Percentiles rank a stretch among this genome's conserved stretches.
Evolutionary conservation across 2,329 filamentous ascomycete species (phyloP).

Genomic region (Colletotrichum sansevieriae): DNA sequence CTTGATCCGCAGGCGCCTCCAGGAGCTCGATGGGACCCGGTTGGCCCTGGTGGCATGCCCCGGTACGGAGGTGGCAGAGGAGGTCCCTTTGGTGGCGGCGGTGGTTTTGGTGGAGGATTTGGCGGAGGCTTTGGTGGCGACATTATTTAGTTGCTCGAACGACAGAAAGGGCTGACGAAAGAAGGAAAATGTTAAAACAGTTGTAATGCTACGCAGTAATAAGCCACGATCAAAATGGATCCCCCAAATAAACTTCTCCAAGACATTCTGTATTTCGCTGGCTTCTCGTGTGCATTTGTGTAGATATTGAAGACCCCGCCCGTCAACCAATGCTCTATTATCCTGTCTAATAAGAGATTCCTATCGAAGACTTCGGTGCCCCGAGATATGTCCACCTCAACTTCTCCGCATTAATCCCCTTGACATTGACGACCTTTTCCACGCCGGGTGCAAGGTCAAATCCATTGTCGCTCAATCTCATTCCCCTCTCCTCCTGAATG

Average conservation of each 20-base stretch:
- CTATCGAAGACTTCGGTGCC: constrained; percentile 32
- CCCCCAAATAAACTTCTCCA: not conserved
- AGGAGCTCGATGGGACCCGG: constrained; percentile 91
- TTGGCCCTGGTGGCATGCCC: constrained; percentile 75
- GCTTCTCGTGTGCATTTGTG: too few species aligned
- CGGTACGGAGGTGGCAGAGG: constrained; percentile 55
- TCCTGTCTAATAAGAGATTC: not conserved
- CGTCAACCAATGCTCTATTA: not conserved
- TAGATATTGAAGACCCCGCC: too few species aligned
- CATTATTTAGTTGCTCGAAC: constrained; percentile 27
- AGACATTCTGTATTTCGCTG: too few species aligned
- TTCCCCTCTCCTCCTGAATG: constrained; percentile 60
- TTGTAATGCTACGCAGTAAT: constrained; percentile 34
- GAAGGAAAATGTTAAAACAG: not conserved
- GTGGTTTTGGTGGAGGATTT: constrained; percentile 51
- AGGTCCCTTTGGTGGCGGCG: constrained; percentile 54
- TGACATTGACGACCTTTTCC: constrained; percentile 42
- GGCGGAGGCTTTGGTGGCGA: constrained; percentile 52
- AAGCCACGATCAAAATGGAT: constrained; percentile 29
- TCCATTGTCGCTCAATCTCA: constrained; percentile 67
- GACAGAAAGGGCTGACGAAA: not conserved
- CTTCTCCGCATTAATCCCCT: constrained; percentile 23
- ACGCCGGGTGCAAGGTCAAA: constrained; percentile 69
- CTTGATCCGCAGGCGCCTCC: constrained; percentile 83
- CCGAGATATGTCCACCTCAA: constrained; percentile 43